phyloP scores from a whole-genome alignment of 192 early-diverging fungal species.

The Backusella morwellensis region DNA sequence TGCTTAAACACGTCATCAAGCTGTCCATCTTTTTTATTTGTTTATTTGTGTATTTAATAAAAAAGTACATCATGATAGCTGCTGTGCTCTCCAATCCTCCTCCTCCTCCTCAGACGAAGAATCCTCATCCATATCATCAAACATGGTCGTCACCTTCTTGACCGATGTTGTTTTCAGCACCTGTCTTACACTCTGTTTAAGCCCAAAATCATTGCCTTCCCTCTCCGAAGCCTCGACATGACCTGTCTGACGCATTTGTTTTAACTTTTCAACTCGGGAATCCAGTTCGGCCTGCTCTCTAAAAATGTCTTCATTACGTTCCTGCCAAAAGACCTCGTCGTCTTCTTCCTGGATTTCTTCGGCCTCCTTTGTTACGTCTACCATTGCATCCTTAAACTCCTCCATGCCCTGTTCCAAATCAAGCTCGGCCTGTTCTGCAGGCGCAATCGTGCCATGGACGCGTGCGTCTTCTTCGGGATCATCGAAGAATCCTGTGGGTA shows the following conservation, averaged over 20 bases:
- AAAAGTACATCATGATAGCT: conserved; percentile 15
- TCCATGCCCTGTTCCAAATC: conserved; percentile 33
- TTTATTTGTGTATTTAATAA: not conserved
- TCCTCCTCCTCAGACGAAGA: conserved; percentile 15
- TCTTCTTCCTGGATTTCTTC: conserved; percentile 32
- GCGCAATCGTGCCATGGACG: conserved; percentile 25
- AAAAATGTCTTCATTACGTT: conserved; percentile 30
- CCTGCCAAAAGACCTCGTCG: conserved; percentile 32
- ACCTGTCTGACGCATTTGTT: conserved; percentile 16
- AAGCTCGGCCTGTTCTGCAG: conserved; percentile 18
- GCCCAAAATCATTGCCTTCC: not conserved
- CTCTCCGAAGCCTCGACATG: not conserved
- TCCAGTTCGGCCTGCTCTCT: conserved; percentile 31
- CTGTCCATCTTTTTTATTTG: not conserved
- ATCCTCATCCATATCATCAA: conserved; percentile 30
- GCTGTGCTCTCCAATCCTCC: conserved; percentile 36
- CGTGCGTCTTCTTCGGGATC: conserved; percentile 47
- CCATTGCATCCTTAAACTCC: conserved; percentile 27
- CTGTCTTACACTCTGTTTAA: conserved; percentile 29
- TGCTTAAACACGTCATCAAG: not conserved
- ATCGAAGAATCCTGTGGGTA: conserved; percentile 58
- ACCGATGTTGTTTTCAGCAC: conserved; percentile 13
- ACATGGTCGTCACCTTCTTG: conserved; percentile 21
- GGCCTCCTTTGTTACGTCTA: conserved; percentile 15
- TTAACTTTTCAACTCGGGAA: conserved; percentile 25